Percentiles rank a stretch among this genome's conserved stretches.
phyloP scores from a whole-genome alignment of 1,284 basidiomycete species.

The Polyporus tsugae region DNA sequence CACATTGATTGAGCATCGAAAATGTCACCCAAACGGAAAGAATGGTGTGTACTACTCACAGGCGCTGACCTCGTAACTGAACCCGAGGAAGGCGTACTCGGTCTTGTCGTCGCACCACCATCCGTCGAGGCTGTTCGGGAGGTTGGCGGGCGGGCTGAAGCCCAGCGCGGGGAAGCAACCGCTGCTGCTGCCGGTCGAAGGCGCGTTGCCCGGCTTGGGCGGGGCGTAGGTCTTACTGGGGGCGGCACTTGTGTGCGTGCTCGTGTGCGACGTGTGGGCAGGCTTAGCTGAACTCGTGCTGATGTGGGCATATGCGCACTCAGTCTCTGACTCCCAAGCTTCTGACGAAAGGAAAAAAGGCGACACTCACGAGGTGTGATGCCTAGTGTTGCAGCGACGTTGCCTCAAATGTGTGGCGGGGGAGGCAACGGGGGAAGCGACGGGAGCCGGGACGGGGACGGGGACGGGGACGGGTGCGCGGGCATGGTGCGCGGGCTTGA shows the following conservation, averaged over 20 bases:
- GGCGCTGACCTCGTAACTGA: slow-evolving; percentile 72
- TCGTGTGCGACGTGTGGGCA: background rate
- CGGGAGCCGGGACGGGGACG: background rate
- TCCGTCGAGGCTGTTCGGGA: slow-evolving; percentile 50
- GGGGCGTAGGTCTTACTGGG: background rate
- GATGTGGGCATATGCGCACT: background rate
- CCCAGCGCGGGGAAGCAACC: slow-evolving; percentile 65
- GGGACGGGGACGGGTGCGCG: slow-evolving; percentile 4
- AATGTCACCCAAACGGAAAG: background rate
- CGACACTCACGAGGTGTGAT: slow-evolving; percentile 4
- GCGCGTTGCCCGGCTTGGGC: background rate
- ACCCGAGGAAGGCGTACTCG: slow-evolving; percentile 78
- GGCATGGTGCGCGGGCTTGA: slow-evolving; percentile 3
- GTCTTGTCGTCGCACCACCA: slow-evolving; percentile 74
- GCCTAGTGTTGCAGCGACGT: background rate
- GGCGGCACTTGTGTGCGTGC: slow-evolving; percentile 2
- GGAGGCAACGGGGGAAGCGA: background rate
- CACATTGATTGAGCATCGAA: background rate
- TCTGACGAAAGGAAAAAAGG: background rate
- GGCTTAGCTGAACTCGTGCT: background rate
- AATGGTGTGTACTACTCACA: slow-evolving; percentile 29
- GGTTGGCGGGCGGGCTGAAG: slow-evolving; percentile 62
- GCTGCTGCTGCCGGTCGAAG: background rate
- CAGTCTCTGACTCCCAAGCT: background rate
- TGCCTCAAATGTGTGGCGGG: slow-evolving; percentile 1